Evolutionary conservation across 208 protist genomes (phyloP).

Genomic region (Lotmaria passim): DNA sequence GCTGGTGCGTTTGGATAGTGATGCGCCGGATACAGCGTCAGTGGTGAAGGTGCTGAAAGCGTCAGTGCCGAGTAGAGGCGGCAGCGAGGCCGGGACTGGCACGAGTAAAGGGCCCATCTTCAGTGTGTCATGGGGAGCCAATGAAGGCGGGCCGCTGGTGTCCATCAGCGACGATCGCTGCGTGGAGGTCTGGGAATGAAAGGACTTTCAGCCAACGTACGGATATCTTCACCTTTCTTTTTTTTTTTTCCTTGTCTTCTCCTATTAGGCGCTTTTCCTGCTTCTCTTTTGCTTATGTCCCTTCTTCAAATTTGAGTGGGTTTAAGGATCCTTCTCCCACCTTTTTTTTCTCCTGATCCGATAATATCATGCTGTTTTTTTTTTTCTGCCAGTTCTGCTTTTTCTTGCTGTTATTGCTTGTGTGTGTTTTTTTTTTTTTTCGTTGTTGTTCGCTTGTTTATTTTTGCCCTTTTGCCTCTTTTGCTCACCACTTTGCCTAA

Average conservation of each 20-base stretch:
- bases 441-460: too few species aligned
- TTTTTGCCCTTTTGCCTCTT: too few species aligned
- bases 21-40: background rate
- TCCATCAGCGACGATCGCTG: conserved; percentile 36
- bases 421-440: too few species aligned
- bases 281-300: too few species aligned
- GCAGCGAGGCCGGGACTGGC: background rate
- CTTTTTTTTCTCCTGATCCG: too few species aligned
- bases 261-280: background rate
- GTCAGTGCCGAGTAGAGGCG: background rate
- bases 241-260: background rate
- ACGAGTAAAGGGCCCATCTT: conserved; percentile 37
- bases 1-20: conserved; percentile 19
- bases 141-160: conserved; percentile 30
- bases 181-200: conserved; percentile 37
- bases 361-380: too few species aligned
- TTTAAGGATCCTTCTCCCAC: too few species aligned
- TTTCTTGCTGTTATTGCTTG: too few species aligned
- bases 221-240: background rate
- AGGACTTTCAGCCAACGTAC: background rate
- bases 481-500: too few species aligned
- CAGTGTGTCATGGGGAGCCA: conserved; percentile 43
- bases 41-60: conserved; percentile 29
- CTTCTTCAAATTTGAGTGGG: too few species aligned
- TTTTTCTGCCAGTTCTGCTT: too few species aligned